phyloP scores from a whole-genome alignment of 768 basidiomycete species.

The Multifurca ochricompacta region DNA sequence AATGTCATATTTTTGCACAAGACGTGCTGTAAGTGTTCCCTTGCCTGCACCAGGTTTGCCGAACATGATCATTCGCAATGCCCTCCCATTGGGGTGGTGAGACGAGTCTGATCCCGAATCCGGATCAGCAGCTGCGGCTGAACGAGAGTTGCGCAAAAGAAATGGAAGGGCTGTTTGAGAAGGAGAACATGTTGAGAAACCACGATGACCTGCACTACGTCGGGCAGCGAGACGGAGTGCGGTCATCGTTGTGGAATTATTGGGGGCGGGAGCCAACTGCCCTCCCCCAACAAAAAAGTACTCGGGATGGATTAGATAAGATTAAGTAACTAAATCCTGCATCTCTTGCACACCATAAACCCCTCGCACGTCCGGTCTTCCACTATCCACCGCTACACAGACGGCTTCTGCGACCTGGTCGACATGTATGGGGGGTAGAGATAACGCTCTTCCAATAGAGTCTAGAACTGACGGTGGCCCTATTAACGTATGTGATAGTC shows the following conservation, averaged over 20 bases:
- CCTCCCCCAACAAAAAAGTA: not conserved
- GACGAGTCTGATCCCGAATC: constrained; percentile 6
- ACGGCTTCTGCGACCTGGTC: constrained; percentile 90
- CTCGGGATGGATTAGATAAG: constrained; percentile 23
- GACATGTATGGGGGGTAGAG: constrained; percentile 89
- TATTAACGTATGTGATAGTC: constrained; percentile 31
- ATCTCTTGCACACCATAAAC: constrained; percentile 65
- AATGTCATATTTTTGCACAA: constrained; percentile 77
- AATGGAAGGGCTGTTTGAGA: constrained; percentile 42
- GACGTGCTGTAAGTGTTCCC: constrained; percentile 70
- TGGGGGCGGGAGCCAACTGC: not conserved
- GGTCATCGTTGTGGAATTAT: constrained; percentile 16
- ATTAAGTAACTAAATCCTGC: constrained; percentile 49
- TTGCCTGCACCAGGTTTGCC: constrained; percentile 82
- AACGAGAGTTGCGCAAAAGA: constrained; percentile 24
- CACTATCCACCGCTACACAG: constrained; percentile 49
- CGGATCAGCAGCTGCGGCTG: constrained; percentile 11
- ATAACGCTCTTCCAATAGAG: constrained; percentile 69
- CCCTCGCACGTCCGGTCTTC: constrained; percentile 43
- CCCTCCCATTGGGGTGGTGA: constrained; percentile 21
- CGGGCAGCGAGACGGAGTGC: constrained; percentile 5
- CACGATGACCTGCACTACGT: constrained; percentile 24
- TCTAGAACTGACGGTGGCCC: constrained; percentile 42
- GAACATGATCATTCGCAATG: constrained; percentile 63
- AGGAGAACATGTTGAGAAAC: constrained; percentile 27